phyloP scores from a whole-genome alignment of 179 eudicot genomes.

The Pouteria campechiana region DNA sequence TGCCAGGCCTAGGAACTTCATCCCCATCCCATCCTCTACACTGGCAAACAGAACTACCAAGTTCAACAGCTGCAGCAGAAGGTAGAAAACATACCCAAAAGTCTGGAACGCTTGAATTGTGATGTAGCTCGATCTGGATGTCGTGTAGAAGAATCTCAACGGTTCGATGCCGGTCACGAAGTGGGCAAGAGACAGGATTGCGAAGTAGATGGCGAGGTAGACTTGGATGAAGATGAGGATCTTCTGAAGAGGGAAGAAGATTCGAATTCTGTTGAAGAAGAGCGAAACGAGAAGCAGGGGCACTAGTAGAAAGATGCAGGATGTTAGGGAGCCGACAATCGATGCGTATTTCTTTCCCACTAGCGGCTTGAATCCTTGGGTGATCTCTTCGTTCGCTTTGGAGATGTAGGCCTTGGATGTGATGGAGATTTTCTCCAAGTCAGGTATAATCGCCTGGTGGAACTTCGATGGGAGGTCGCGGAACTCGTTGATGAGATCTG shows the following conservation, averaged over 20 bases:
- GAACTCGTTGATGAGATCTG: constrained; percentile 55
- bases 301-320: constrained; percentile 46
- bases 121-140: constrained; percentile 65
- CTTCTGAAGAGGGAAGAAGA: constrained; percentile 71
- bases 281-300: constrained; percentile 66
- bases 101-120: constrained; percentile 75
- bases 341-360: constrained; percentile 67
- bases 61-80: constrained; percentile 50
- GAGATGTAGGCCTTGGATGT: constrained; percentile 51
- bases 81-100: constrained; percentile 59
- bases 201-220: constrained; percentile 72
- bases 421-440: constrained; percentile 51
- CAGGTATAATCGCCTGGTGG: constrained; percentile 67
- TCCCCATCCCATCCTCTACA: constrained; percentile 49
- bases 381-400: constrained; percentile 51
- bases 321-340: constrained; percentile 37
- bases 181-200: constrained; percentile 57
- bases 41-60: constrained; percentile 62
- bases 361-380: constrained; percentile 55
- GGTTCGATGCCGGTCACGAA: constrained; percentile 78
- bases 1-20: constrained; percentile 60
- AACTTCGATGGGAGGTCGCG: constrained; percentile 63
- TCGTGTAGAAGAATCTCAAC: constrained; percentile 66
- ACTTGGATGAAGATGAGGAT: constrained; percentile 72
- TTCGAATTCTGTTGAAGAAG: constrained; percentile 46